Evolutionary conservation across 2,329 filamentous ascomycete species (phyloP).

Genomic region (Diaporthe eres): DNA sequence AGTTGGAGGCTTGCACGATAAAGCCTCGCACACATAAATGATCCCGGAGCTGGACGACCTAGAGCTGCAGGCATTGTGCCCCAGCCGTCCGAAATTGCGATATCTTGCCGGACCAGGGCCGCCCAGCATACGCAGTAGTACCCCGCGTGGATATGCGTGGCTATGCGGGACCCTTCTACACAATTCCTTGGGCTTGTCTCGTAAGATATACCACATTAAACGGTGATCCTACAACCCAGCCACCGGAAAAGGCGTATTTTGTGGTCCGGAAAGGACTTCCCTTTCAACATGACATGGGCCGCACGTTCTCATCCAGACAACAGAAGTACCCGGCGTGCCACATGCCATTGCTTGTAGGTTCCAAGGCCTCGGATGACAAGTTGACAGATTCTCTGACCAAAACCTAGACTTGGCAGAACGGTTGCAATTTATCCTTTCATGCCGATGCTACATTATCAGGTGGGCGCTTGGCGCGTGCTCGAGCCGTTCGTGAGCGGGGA

Average conservation of each 20-base stretch:
- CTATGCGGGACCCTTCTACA: not conserved
- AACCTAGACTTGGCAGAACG: not conserved
- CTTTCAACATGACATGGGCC: not conserved
- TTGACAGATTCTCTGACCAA: not conserved
- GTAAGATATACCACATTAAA: conserved; percentile 18
- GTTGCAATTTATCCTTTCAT: not conserved
- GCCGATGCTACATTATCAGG: not conserved
- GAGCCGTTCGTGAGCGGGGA: not conserved
- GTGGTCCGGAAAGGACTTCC: not conserved
- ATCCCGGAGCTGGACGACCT: not conserved
- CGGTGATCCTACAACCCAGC: conserved; percentile 18
- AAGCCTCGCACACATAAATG: not conserved
- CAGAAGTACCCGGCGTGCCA: not conserved
- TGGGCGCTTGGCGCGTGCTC: not conserved
- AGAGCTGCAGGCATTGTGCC: not conserved
- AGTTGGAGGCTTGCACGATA: not conserved
- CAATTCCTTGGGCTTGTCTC: not conserved
- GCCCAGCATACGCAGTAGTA: not conserved
- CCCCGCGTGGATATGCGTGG: conserved; percentile 13
- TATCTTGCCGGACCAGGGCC: not conserved
- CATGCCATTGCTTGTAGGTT: not conserved
- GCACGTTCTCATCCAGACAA: not conserved
- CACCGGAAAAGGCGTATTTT: conserved; percentile 3
- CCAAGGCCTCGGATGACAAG: not conserved
- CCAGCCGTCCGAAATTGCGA: conserved; percentile 10